Evolutionary conservation across 2,329 filamentous ascomycete species (phyloP).

Genomic region (Aspergillus glaucus): DNA sequence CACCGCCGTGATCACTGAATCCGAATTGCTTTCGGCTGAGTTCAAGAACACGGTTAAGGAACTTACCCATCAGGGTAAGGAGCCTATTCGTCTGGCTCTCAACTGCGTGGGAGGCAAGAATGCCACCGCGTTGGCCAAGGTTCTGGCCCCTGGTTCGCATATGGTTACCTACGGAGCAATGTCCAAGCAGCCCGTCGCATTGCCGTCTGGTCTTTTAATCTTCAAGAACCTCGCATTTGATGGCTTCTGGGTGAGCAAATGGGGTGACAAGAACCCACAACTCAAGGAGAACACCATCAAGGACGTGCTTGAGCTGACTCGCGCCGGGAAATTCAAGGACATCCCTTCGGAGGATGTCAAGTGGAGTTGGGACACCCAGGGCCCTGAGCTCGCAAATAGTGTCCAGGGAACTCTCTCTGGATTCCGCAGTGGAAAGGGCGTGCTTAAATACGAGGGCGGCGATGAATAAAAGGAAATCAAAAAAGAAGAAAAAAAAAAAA

Average conservation of each 20-base stretch:
- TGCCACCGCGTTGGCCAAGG: slow-evolving; percentile 70
- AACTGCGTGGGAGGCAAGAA: slow-evolving; percentile 93
- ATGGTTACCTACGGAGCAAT: slow-evolving; percentile 96
- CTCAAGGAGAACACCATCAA: slow-evolving; percentile 76
- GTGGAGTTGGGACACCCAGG: slow-evolving; percentile 78
- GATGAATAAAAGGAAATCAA: slow-evolving; percentile 36
- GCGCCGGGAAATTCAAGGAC: slow-evolving; percentile 72
- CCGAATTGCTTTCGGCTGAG: slow-evolving; percentile 44
- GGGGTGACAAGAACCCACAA: slow-evolving; percentile 68
- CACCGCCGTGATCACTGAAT: slow-evolving; percentile 57
- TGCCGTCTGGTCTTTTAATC: slow-evolving; percentile 81
- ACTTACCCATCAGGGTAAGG: slow-evolving; percentile 66
- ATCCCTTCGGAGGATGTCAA: slow-evolving; percentile 72
- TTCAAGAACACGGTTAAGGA: slow-evolving; percentile 51
- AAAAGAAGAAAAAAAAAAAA: slow-evolving; percentile 15
- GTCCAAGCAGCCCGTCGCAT: slow-evolving; percentile 74
- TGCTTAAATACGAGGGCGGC: slow-evolving; percentile 68
- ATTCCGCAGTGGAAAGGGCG: slow-evolving; percentile 79
- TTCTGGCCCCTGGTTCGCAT: slow-evolving; percentile 60
- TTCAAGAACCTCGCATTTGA: slow-evolving; percentile 86
- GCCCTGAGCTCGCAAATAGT: slow-evolving; percentile 60
- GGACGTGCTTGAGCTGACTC: slow-evolving; percentile 71
- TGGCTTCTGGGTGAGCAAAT: slow-evolving; percentile 91
- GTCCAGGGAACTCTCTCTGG: slow-evolving; percentile 79
- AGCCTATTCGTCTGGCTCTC: slow-evolving; percentile 68